Evolutionary conservation across 148 eudicot genomes (phyloP).

Genomic region (Linanthus parryae): DNA sequence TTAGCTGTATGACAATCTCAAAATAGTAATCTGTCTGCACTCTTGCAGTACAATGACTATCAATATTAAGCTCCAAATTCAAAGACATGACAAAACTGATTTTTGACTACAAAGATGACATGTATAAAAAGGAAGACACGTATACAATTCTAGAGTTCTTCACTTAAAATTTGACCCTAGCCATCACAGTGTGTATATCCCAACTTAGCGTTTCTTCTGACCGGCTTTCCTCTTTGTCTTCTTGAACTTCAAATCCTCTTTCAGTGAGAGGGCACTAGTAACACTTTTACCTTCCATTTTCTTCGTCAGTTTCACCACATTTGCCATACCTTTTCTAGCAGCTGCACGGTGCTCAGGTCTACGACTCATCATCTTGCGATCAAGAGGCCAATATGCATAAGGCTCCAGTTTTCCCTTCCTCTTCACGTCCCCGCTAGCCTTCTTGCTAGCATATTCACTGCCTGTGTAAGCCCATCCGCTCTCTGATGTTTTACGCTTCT

Average conservation of each 20-base stretch:
- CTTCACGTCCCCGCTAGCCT: constrained; percentile 85
- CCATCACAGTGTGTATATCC: not conserved
- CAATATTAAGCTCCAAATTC: too few relatives aligned
- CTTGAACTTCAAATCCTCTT: constrained; percentile 25
- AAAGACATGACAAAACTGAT: too few relatives aligned
- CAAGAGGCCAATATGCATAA: constrained; percentile 97
- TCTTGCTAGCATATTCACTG: constrained; percentile 73
- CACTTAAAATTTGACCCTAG: too few relatives aligned
- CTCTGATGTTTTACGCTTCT: constrained; percentile 58
- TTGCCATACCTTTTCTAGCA: constrained; percentile 85
- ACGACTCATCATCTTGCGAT: constrained; percentile 83
- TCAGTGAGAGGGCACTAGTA: constrained; percentile 48
- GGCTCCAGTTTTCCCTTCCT: constrained; percentile 92
- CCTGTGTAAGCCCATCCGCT: constrained; percentile 88
- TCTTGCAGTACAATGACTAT: too few relatives aligned
- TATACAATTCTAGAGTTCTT: too few relatives aligned
- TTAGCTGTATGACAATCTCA: too few relatives aligned
- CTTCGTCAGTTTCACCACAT: constrained; percentile 79
- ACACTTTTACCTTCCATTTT: constrained; percentile 78
- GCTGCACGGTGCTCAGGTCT: constrained; percentile 90
- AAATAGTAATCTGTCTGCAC: too few relatives aligned
- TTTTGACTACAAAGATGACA: too few relatives aligned
- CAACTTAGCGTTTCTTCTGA: too few relatives aligned
- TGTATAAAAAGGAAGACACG: too few relatives aligned
- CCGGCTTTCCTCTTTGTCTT: constrained; percentile 35